These are phyloP conservation scores for Rhododendron molle DNA, from an alignment of 148 eudicot genomes.

Conservation along the genomic window DNA sequence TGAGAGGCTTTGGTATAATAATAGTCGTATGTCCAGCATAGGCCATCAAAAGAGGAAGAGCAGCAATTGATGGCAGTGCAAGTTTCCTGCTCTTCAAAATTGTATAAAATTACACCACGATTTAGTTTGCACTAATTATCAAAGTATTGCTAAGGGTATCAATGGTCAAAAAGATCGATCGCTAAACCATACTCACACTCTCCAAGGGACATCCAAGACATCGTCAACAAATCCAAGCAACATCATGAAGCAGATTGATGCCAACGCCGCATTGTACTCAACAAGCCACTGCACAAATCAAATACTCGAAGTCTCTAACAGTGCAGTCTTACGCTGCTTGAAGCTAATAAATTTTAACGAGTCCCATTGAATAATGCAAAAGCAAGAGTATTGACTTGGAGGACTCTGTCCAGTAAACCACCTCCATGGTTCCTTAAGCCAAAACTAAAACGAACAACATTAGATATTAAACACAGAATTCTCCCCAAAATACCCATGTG, in stretches of 20 bases:
- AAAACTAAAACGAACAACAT: background rate
- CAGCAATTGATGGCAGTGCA: conserved; percentile 81
- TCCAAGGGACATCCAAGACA: conserved; percentile 97
- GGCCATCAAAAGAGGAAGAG: conserved; percentile 96
- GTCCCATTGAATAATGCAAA: background rate
- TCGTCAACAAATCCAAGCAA: conserved; percentile 96
- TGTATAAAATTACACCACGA: background rate
- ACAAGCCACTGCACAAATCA: conserved; percentile 77
- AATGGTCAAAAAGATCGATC: background rate
- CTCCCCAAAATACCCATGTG: background rate
- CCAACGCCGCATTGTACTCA: conserved; percentile 95
- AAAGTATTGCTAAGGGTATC: background rate
- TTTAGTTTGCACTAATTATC: background rate
- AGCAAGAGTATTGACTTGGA: background rate
- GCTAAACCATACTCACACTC: conserved; percentile 67
- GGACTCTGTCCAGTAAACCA: background rate
- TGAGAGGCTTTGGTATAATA: conserved; percentile 85
- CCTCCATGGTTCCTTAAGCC: background rate
- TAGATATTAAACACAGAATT: background rate
- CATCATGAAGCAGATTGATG: conserved; percentile 93
- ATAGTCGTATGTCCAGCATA: conserved; percentile 98
- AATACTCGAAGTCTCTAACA: background rate
- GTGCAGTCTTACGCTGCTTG: background rate
- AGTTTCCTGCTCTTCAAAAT: conserved; percentile 65
- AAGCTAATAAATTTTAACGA: background rate